Base-by-base conservation (phyloP, 2,329 filamentous ascomycete species). In the Pseudogymnoascus sp. region DNA sequence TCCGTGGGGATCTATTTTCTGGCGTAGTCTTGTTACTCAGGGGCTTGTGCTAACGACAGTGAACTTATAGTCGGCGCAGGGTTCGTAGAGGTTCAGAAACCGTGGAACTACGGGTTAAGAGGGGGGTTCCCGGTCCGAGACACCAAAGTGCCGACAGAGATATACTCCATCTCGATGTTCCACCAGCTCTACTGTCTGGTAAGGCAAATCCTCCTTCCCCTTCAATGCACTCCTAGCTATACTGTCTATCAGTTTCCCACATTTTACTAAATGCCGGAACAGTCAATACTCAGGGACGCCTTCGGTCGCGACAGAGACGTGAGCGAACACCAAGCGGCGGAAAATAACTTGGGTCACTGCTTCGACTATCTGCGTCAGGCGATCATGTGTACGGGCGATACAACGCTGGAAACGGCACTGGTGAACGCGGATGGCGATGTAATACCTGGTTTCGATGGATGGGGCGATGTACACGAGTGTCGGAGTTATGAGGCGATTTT, bases 371-470 rank as follows among this genome's bases (percentile, higher is more conserved):
- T 67, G 18, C 60, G 65, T 2, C 66, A 67, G 46, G 66, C 59
- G 2, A 40, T 64, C 16, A 66, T 66, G 66, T 67, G 66, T 36
- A 56, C 65, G 2, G 66, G 66, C 23, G 66, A 67, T 34, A 67
- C 64, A 63, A 65, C 66, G 25, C 42, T 67, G n/a, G 66, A 67
- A 78, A 3, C 85, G 67, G 2, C 74, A 75, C 5, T 18, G 28
- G 28, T 56, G 11, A 21, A 34, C 11, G 25, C 3, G 1, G 28
- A 56, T 34, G 50, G 50, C 28, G 10, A 18, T 6, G 2, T 56
- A 28, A 11, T 34, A 11, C 28, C 28, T 21, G 28, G 28, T 14
- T 56, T 56, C 28, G 28, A 56, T 56, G 50, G 50, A 36, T 56
- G 50, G 50, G 50, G 50, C 2, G 50, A 34, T 56, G 16, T 12